These are phyloP conservation scores for Quercus gilva DNA, from an alignment of 306 rosid genomes.

Conservation along the genomic window DNA sequence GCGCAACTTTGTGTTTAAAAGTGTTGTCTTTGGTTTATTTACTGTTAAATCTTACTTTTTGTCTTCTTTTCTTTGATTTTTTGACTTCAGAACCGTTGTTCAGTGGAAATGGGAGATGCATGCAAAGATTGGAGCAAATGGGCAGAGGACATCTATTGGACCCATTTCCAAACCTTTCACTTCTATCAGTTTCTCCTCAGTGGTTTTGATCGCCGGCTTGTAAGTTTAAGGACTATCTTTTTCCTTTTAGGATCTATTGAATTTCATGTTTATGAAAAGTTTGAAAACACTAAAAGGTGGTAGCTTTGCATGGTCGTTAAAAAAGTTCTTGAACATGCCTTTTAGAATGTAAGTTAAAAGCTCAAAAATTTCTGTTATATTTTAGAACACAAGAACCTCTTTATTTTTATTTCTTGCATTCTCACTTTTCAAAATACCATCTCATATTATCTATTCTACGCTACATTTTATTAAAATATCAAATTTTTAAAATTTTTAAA, in stretches of 20 bases:
- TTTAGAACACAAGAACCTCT: too few species aligned
- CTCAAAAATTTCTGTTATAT: too few species aligned
- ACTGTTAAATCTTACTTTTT: not conserved
- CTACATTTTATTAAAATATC: too few species aligned
- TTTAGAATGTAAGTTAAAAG: not conserved
- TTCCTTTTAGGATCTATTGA: not conserved
- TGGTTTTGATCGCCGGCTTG: conserved; percentile 49
- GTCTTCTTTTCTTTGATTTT: not conserved
- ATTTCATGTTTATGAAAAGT: not conserved
- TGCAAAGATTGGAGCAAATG: conserved; percentile 33
- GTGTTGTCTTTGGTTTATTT: not conserved
- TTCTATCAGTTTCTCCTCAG: conserved; percentile 44
- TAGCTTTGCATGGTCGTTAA: not conserved
- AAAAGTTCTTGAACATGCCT: not conserved
- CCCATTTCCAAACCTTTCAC: conserved; percentile 49
- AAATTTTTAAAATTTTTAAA: too few species aligned
- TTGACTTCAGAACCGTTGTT: not conserved
- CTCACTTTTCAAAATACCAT: too few species aligned
- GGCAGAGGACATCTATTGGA: conserved; percentile 66
- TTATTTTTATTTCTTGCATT: too few species aligned
- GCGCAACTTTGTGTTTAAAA: not conserved
- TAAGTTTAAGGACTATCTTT: conserved; percentile 15
- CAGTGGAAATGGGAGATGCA: conserved; percentile 29
- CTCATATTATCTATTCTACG: too few species aligned
- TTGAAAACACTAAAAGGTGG: not conserved